Evolutionary conservation across 2,329 filamentous ascomycete genomes (phyloP).

Genomic region (Aureobasidium sp.): DNA sequence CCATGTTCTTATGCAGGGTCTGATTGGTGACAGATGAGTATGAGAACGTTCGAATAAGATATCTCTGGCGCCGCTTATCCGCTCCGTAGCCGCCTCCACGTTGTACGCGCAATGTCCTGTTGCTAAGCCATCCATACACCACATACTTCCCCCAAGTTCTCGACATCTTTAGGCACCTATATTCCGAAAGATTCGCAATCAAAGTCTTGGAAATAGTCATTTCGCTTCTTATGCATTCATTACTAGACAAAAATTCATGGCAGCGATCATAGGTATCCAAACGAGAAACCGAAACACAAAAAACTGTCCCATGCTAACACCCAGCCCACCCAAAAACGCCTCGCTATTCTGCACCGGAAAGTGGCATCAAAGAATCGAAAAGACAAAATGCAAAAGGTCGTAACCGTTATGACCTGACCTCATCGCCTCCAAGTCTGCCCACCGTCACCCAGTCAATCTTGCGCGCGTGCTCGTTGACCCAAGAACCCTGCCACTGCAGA

Average conservation of each 20-base stretch:
- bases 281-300: background rate
- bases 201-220: background rate
- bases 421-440: conserved; percentile 40
- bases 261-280: conserved; percentile 5
- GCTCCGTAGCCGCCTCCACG: background rate
- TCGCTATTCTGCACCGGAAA: background rate
- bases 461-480: conserved; percentile 36
- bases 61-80: background rate
- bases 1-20: background rate
- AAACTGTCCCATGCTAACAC: background rate
- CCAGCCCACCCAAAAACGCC: conserved; percentile 10
- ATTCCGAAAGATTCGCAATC: background rate
- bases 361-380: background rate
- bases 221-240: background rate
- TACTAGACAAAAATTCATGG: background rate
- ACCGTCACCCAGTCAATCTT: conserved; percentile 41
- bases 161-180: background rate
- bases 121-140: background rate
- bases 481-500: conserved; percentile 37
- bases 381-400: background rate
- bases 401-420: conserved; percentile 4
- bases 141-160: background rate
- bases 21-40: background rate
- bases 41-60: background rate
- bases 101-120: conserved; percentile 1